Conservation (phyloP, 148 eudicot genomes). For the Limonium bicolor region DNA sequence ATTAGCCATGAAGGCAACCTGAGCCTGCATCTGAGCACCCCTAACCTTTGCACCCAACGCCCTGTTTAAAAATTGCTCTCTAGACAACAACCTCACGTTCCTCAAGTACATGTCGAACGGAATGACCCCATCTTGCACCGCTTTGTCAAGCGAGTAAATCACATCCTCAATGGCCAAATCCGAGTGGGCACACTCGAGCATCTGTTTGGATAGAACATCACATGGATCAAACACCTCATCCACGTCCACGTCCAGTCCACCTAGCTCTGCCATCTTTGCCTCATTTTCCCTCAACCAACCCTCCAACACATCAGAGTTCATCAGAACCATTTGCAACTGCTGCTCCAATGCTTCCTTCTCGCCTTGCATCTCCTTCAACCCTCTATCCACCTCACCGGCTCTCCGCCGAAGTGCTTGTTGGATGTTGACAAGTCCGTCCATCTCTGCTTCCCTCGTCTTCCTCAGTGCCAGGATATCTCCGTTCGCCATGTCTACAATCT, state of each 20-base stretch:
- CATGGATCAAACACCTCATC: constrained; percentile 63
- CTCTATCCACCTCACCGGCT: constrained; percentile 33
- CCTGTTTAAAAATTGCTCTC: constrained; percentile 86
- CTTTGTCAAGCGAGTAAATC: constrained; percentile 77
- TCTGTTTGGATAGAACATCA: constrained; percentile 71
- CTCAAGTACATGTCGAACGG: constrained; percentile 79
- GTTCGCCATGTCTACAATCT: constrained; percentile 56
- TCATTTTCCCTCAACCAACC: constrained; percentile 80
- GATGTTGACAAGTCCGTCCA: constrained; percentile 62
- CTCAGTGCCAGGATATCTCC: constrained; percentile 53
- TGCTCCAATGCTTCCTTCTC: constrained; percentile 82
- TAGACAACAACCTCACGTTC: constrained; percentile 62
- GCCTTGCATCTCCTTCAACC: constrained; percentile 62
- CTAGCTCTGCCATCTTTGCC: constrained; percentile 27
- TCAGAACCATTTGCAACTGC: constrained; percentile 73
- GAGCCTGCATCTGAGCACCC: constrained; percentile 81
- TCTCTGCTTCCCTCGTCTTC: constrained; percentile 61
- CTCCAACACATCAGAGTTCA: constrained; percentile 63
- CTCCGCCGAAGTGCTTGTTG: constrained; percentile 60
- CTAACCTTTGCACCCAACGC: constrained; percentile 56
- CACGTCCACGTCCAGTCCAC: constrained; percentile 35
- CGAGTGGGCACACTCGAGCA: constrained; percentile 52
- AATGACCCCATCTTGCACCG: constrained; percentile 64
- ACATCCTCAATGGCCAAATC: constrained; percentile 93
- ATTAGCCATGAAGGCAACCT: constrained; percentile 73